Evolutionary conservation across 2,329 filamentous ascomycete species (phyloP), one percentile per base, ranked within the genome.

Genomic region (Aspergillus tubingensis): DNA sequence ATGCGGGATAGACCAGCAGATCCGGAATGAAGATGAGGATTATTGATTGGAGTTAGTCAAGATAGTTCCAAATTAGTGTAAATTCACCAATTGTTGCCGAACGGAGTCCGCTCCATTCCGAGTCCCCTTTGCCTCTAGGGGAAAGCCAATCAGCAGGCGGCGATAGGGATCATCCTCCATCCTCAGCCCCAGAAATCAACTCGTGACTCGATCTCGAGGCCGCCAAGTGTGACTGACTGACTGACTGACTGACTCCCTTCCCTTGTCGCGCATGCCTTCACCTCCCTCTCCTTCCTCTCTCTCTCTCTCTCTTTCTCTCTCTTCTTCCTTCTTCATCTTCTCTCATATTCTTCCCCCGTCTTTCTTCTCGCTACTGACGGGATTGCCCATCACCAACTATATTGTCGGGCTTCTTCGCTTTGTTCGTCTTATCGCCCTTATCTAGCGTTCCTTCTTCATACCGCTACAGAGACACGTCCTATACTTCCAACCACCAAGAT

Each of bases 181-280:
- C 44, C 38, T 52, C 21, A 21, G 43, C 32, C 43, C 41, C 54
- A 27, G 54, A 15, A 23, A 23, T 25, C 32, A 36, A 48, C 60
- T 56, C 60, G 57, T 62, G 60, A 62, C 57, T 54, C 32, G 30
- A 54, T 50, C 49, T 36, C 39, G 39, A 55, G 43, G 23, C 38
- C 10, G 52, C 36, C 36, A 59, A 36, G 57, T 61, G 62, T 65
- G 62, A 65, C 62, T 65, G 62, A 65, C 61, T 65, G 62, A 65
- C 62, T 65, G 21, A 23, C 23, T 65, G 62, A 65, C 62, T 65
- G 62, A 65, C 62, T 65, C 62, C 50, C 41, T 54, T 48, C 27
- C 50, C 21, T 52, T 38, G 38, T 50, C 32, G 32, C 32, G 32
- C 32, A 15, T 39, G 49, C 38, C 43, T 27, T 44, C 11, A 21